Base-by-base conservation (phyloP, 73 alveolate species). In the Paramecium primaurelia region DNA sequence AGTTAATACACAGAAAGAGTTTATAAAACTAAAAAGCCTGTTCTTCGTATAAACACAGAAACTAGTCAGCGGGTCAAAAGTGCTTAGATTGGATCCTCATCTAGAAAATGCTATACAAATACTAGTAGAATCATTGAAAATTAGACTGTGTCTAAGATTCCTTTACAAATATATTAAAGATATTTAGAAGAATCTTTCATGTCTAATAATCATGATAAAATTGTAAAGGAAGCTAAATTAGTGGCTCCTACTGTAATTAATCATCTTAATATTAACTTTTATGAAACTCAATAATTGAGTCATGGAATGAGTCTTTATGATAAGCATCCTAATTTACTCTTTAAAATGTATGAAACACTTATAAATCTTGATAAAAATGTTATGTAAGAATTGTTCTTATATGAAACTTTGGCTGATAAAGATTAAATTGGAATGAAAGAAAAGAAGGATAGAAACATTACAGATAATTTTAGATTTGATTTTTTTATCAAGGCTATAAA, bases 321-420 rank as follows among this genome's bases (percentile, higher is more conserved):
- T 22, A 75, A 42, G n/a, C 60, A 49, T 45, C 91, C 75, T 26
- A 44, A 40, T 45, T 14, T 80, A 10, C 51, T 80, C 18, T 80
- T 80, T 47, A 42, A 49, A 80, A 80, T 80, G 91, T 80, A 80
- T 80, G 91, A 80, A 44, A 80, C 91, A n/a, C 91, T 80, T 8
- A 49, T 42, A 8, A 80, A 80, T 25, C 75, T 80, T 2, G 91
- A 45, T 80, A 80, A 80, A 47, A 44, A 80, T 45, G 30, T 80
- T 1, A 44, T 80, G 75, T 26, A 80, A 45, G 75, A 80, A 42
- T 47, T 80, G 12, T 80, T 80, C 49, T 11, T 36, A 18, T 25
- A 80, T 14, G 45, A 40, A 12, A 12, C 28, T 9, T 18, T 26
- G 42, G 58, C 25, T 16, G 49, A 40, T 25, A 26, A 80, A 49